A percentile compares a stretch with the other conserved stretches of the same genome.
These are phyloP conservation scores for Alternaria sp. DNA, from an alignment of 2,329 filamentous ascomycete species.

Conservation along the genomic window DNA sequence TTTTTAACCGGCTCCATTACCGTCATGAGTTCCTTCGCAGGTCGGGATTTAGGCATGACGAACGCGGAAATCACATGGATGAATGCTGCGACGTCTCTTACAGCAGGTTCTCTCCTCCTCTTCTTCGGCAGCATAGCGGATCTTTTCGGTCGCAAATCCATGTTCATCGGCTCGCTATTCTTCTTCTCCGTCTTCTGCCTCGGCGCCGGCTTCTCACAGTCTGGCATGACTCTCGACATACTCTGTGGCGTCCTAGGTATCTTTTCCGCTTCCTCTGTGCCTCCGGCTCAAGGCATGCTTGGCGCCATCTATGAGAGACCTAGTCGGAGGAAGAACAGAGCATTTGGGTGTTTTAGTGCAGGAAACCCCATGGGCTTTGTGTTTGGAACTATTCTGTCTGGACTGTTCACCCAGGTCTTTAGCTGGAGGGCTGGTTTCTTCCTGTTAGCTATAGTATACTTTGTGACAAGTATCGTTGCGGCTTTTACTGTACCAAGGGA, in stretches of 20 bases:
- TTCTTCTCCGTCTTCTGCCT: slow-evolving; percentile 66
- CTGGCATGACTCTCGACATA: slow-evolving; percentile 67
- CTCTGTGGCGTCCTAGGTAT: slow-evolving; percentile 71
- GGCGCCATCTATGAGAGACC: slow-evolving; percentile 70
- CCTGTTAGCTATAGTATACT: slow-evolving; percentile 70
- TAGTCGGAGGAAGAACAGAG: slow-evolving; percentile 68
- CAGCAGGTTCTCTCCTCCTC: slow-evolving; percentile 70
- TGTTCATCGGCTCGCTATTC: slow-evolving; percentile 68
- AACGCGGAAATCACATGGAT: slow-evolving; percentile 74
- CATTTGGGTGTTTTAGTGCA: slow-evolving; percentile 69
- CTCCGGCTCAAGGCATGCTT: slow-evolving; percentile 70
- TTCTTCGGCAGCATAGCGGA: slow-evolving; percentile 73
- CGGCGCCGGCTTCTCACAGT: slow-evolving; percentile 66
- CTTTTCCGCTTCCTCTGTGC: slow-evolving; percentile 69
- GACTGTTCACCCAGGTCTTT: slow-evolving; percentile 67
- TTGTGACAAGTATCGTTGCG: slow-evolving; percentile 65
- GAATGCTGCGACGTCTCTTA: slow-evolving; percentile 68
- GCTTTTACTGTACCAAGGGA: slow-evolving; percentile 69
- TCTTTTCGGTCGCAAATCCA: slow-evolving; percentile 68
- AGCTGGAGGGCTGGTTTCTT: slow-evolving; percentile 71
- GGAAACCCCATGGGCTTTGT: slow-evolving; percentile 67
- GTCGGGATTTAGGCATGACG: slow-evolving; percentile 67
- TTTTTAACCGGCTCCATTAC: slow-evolving; percentile 67
- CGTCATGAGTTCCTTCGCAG: slow-evolving; percentile 70
- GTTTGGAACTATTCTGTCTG: slow-evolving; percentile 67